Evolutionary conservation across 2,329 filamentous ascomycete species (phyloP), one percentile per base, ranked within the genome.

Genomic region (Davidsoniella australis): DNA sequence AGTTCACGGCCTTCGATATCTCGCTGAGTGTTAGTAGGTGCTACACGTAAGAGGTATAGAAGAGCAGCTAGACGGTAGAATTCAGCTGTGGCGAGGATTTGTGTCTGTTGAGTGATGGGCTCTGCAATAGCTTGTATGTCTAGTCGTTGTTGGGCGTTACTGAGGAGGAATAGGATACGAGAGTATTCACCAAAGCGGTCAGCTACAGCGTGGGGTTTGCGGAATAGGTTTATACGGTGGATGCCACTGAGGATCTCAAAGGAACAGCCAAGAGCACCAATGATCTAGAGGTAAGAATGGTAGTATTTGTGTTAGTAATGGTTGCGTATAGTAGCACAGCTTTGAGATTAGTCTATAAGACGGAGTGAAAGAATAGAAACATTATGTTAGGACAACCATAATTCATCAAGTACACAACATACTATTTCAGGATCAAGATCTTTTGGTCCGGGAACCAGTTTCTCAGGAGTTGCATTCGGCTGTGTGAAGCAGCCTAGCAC

Each of bases 11-110:
- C 24, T 1, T 52, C 52, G 1, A 54, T 29, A 26, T 58, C 55
- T 4, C 50, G 54, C 0, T 48, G 54, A 10, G 41, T 45, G n/a
- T 36, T 14, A 7, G 23, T n/a, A 47, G 57, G 46, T 58, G 57
- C 23, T 44, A 61, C 56, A 29, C 61, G 61, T 41, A 66, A 62
- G 5, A 68, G 63, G 51, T 71, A 72, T 1, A 72, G 61, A 33
- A 67, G 61, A 1, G 68, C 62, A 1, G 68, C 70, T 17, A 72
- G 61, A 5, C 69, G 66, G 53, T 72, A 73, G n/a, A 72, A 62
- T 56, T 72, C 68, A 8, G 70, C 69, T 3, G 70, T 72, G 38
- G 63, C 61, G 2, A 29, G 43, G 58, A 60, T 55, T 66, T 62
- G 58, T 24, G 62, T 53, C 39, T 60, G 57, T 23, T 54, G 56